These are phyloP conservation scores for Tritrichomonas musculus DNA, from an alignment of 208 protist genomes.

Conservation along the genomic window DNA sequence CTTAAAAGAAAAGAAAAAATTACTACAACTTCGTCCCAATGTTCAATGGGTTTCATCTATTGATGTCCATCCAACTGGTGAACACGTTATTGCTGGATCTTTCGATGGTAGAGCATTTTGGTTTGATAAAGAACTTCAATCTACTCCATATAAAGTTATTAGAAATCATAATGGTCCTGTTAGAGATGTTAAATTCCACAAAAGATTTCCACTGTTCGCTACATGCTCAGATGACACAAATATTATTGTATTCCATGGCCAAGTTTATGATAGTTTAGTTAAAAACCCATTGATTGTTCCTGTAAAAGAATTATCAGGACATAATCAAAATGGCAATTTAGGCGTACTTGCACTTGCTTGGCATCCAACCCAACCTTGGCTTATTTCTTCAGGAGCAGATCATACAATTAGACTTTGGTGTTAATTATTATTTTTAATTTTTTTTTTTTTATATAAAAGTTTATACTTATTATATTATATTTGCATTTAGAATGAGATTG, in stretches of 20 bases:
- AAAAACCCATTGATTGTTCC: slow-evolving; percentile 95
- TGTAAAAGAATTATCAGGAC: slow-evolving; percentile 91
- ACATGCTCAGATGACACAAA: slow-evolving; percentile 80
- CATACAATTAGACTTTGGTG: slow-evolving; percentile 34
- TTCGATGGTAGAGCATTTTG: slow-evolving; percentile 73
- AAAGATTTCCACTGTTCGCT: slow-evolving; percentile 82
- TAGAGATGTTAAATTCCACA: slow-evolving; percentile 45
- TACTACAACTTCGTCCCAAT: slow-evolving; percentile 78
- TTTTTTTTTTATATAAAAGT: no score
- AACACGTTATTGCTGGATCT: slow-evolving; percentile 81
- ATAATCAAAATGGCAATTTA: slow-evolving; percentile 47
- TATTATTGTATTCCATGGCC: slow-evolving; percentile 61
- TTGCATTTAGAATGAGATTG: no score
- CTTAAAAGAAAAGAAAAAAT: slow-evolving; percentile 80
- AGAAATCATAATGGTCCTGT: slow-evolving; percentile 46
- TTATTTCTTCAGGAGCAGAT: slow-evolving; percentile 93
- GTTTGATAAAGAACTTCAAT: slow-evolving; percentile 94
- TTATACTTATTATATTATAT: no score
- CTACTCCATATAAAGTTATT: slow-evolving; percentile 82
- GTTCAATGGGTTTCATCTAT: slow-evolving; percentile 75
- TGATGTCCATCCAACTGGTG: slow-evolving; percentile 75
- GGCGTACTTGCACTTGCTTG: slow-evolving; percentile 74
- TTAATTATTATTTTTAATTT: neutral
- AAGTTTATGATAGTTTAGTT: slow-evolving; percentile 84
- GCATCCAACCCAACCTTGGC: slow-evolving; percentile 96